Evolutionary conservation across 2,329 filamentous ascomycete genomes (phyloP), one percentile per base, ranked within the genome.

Genomic region (Aspergillus pseudoterreus): DNA sequence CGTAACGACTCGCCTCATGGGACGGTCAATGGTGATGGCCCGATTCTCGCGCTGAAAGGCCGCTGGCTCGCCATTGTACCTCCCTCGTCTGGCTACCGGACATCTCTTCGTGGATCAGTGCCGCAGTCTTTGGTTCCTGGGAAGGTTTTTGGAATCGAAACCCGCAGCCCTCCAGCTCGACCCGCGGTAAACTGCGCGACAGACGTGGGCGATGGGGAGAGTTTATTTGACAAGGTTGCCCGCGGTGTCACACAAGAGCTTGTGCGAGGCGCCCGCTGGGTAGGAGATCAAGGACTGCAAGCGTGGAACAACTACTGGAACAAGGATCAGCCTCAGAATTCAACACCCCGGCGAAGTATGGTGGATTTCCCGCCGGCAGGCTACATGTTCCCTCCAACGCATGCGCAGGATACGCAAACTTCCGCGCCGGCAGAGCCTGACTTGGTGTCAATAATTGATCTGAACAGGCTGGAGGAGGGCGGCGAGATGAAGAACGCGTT

Each of bases 281-380:
- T 78, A 62, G 74, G 75, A 42, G 75, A 76, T 47, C 75, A 78
- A 57, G 75, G 75, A 15, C 58, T 77, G 45, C 75, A 77, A 53
- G 74, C 72, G 5, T 78, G 76, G 76, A 75, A 76, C 52, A 76
- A 65, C 51, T 78, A 78, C 57, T 78, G 75, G 74, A 75, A 75
- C 47, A 75, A 72, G 45, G 72, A 76, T 42, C 64, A 72, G 53
- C 54, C 58, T 12, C 61, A 63, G 38, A 63, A 58, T 36, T 49
- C 61, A 14, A 52, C 61, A 17, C 53, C 62, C 10, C 67, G 69
- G 6, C 70, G 71, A 19, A 64, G 61, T n/a, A 50, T 58, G 8
- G 54, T 59, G 17, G 70, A 72, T 12, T 53, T 60, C 9, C 63
- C 61, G 12, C 60, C 61, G 24, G 67, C 67, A 32, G 64, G 61